Base-by-base conservation (phyloP, 345 rosid species). In the Raphanus raphanistrum region DNA sequence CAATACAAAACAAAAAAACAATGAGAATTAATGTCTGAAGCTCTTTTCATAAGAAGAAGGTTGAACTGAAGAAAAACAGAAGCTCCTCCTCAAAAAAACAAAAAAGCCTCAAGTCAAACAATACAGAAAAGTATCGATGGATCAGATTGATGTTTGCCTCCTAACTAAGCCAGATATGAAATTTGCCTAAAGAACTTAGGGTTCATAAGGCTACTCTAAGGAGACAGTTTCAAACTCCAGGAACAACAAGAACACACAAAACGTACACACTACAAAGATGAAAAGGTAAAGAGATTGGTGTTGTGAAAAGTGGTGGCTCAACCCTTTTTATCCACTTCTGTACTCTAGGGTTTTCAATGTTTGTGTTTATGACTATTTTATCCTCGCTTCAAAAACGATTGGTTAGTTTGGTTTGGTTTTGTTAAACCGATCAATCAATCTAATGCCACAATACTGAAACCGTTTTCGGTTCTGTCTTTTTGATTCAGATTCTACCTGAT, bases 101-200 rank as follows among this genome's bases (percentile, higher is more conserved):
- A 45, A 13, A 45, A 54, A 55, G 32, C 27, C 8, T 15, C 5
- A 38, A 16, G 5, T 11, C 5, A 38, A 27, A 11, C 81, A 71
- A 71, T 65, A 78, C 71, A 77, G 66, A 65, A 57, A 28, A 5
- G 75, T 58, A 72, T 45, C 45, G 72, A 65, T 4, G 66, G 52
- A 71, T 78, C 72, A 50, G 31, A 31, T 65, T 78, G 38, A 58
- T 78, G 15, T 78, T 33, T 50, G 81, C 76, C 81, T 57, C 81
- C 76, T 65, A 78, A 78, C 76, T 72, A 78, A 78, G 76, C 81
- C 81, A 31, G 25, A 41, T 41, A 77, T 77, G 81, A 72, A 78
- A 72, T 43, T 15, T 31, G 21, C 26, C 76, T 77, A 77, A 60
- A 77, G 16, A 55, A 71, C 66, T 76, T 77, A 77, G 76, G 69